Base-by-base conservation (phyloP, 352 stramenopile species). In the Globisporangium uncinulatum region DNA sequence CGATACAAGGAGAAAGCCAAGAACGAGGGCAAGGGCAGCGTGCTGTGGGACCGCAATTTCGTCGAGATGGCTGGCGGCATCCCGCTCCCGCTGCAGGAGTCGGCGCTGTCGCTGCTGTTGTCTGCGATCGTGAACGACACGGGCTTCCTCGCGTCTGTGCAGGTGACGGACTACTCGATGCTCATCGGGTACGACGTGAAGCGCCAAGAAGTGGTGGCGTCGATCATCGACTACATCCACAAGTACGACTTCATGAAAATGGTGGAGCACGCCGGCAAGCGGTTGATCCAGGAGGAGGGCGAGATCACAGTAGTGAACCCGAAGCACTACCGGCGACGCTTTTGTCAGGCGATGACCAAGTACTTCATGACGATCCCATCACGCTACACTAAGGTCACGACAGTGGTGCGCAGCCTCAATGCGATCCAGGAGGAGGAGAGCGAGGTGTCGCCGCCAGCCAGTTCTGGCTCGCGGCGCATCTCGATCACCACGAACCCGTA, bases 161-260 rank as follows among this genome's bases (percentile, higher is more conserved):
- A 95, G 61, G 86, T 82, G 2, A 93, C 84, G 0, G 86, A 95
- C 49, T 95, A 95, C 57, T 95, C 86, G 9, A 91, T 95, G 79
- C 66, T 95, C 31, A 81, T 95, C 9, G 86, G 86, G 2, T 95
- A 94, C 55, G 83, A 95, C 61, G 79, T 92, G 1, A 76, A 86
- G 36, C 89, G 90, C 45, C 86, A 95, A 55, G 86, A 95, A 45
- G 66, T 95, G 13, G 84, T 95, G 34, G 83, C 80, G 50, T 91
- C 73, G 32, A 95, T 95, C 62, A 95, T 95, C 51, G 86, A 95
- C 55, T 95, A 95, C 52, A 93, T 95, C 52, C 83, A 92, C 69
- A 94, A 95, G 63, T 95, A 95, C 52, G 86, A 94, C 46, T 91
- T 95, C 47, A 82, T 94, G 75, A 95, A 95, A 61, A 92, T 92